Evolutionary conservation across 1,284 basidiomycete species (phyloP), one percentile per base, ranked within the genome.

Genomic region (Pascua guehoae): DNA sequence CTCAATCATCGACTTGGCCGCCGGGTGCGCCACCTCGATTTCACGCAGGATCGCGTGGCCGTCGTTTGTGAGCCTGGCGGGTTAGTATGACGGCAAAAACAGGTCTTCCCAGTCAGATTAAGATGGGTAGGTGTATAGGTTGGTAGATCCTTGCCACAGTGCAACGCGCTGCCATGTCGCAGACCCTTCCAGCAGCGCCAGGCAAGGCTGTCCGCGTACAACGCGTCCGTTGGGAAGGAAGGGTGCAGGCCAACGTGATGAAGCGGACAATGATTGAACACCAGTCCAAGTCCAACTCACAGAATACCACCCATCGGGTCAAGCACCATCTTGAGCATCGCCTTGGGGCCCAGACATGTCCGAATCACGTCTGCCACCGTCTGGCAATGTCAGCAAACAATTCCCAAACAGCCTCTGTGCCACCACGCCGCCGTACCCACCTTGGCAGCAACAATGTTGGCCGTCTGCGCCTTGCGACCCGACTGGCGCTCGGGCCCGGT

Each of bases 1-100:
- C 78, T 99, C 95, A 67, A 98, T 98, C 95, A 98, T 98, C 67
- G 94, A 95, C 81, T 98, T 98, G 39, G 95, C 95, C 32, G 95
- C 95, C 0, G 96, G 96, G 70, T 98, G 95, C 5, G 92, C 92
- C 32, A 98, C 94, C 64, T 98, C 95, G 64, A 98, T 98, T 77
- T 98, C 95, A 58, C 95, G 87, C 42, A 98, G 80, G 65, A 98
- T 98, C 11, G 94, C 94, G 70, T 98, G 96, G 18, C 96, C 95
- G 72, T 98, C 95, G 76, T 98, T 98, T 7, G 95, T 98, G 47
- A 98, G 80, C 60, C 91, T 94, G 65, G 49, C 54, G n/a, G 11
- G 51, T 61, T 48, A 63, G 66, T 18, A 48, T 8, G 0, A 36
- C 11, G 32, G 9, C 18, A 39, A 14, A 2, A 14, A 4, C 15